A percentile compares a stretch with the other conserved stretches of the same genome.
These are phyloP conservation scores for Luvunga scandens DNA, from an alignment of 345 rosid species.

Conservation along the genomic window DNA sequence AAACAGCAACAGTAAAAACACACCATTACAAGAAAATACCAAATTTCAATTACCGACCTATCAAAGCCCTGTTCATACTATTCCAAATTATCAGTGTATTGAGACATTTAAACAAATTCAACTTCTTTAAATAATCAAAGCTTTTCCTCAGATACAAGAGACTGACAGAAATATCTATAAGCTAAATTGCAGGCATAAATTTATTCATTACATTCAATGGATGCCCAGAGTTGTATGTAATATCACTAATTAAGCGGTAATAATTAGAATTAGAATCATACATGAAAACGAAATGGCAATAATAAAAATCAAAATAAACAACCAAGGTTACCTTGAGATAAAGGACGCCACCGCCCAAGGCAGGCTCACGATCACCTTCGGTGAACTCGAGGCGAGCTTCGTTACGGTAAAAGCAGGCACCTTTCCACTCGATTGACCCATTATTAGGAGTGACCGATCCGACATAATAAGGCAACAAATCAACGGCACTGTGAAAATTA, in stretches of 20 bases:
- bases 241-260: not conserved
- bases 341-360: constrained; percentile 83
- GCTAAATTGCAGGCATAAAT: not conserved
- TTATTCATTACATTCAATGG: not conserved
- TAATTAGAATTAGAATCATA: not conserved
- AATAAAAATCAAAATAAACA: not conserved
- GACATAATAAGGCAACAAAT: constrained; percentile 77
- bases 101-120: not conserved
- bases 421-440: constrained; percentile 74
- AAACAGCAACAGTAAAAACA: not conserved
- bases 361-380: constrained; percentile 51
- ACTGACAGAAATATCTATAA: not conserved
- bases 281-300: not conserved
- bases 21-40: not conserved
- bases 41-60: not conserved
- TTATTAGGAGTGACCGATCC: constrained; percentile 70
- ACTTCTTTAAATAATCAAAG: not conserved
- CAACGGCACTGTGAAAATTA: constrained; percentile 79
- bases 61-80: not conserved
- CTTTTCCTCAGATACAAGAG: not conserved
- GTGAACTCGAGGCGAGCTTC: constrained; percentile 71
- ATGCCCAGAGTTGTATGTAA: not conserved
- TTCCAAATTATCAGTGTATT: not conserved
- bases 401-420: constrained; percentile 87
- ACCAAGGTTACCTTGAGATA: constrained; percentile 55